Evolutionary conservation across 2,329 filamentous ascomycete genomes (phyloP).

Genomic region (Fusarium redolens): DNA sequence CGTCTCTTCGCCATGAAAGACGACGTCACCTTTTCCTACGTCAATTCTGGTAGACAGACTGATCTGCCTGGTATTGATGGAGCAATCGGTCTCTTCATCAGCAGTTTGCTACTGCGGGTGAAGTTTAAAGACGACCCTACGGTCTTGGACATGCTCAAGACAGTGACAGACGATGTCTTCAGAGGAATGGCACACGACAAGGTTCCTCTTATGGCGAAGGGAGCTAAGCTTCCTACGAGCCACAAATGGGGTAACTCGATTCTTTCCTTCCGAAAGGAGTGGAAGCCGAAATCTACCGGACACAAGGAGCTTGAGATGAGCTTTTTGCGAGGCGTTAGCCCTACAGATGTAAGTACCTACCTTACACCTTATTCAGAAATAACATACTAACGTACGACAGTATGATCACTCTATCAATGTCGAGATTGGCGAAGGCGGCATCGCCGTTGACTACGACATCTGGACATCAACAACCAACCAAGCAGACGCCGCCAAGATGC

Average conservation of each 20-base stretch:
- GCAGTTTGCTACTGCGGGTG: neutral
- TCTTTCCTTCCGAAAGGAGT: constrained; percentile 1
- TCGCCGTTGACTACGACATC: neutral
- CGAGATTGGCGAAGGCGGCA: neutral
- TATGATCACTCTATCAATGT: neutral
- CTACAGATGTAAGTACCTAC: neutral
- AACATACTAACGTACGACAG: neutral
- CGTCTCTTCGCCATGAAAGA: neutral
- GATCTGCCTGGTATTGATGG: neutral
- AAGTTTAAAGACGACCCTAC: neutral
- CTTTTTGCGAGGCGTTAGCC: neutral
- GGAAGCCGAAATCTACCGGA: neutral
- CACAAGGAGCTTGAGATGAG: neutral
- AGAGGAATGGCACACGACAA: neutral
- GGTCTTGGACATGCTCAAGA: neutral
- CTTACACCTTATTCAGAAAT: accelerated
- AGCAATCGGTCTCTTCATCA: neutral
- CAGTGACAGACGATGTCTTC: neutral
- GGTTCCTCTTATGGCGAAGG: neutral
- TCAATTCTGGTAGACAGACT: neutral
- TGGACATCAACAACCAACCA: neutral
- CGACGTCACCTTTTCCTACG: neutral
- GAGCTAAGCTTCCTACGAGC: neutral
- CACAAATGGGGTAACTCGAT: constrained; percentile 2
- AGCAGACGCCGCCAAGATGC: neutral